These are phyloP conservation scores for Halophytophthora polymorphica DNA, from an alignment of 352 stramenopile species.

Conservation along the genomic window DNA sequence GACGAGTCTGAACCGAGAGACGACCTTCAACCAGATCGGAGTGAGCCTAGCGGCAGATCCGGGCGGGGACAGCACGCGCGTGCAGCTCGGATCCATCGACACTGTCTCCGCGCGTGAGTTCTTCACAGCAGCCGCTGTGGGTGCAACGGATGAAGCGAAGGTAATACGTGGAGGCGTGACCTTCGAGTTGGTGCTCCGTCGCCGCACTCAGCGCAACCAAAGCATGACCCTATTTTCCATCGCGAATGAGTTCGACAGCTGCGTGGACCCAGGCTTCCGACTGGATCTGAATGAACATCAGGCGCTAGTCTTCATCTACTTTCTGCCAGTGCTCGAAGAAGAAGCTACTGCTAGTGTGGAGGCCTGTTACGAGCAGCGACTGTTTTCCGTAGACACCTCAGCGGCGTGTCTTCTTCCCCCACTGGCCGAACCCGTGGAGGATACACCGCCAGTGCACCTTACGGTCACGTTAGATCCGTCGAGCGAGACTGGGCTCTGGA, in stretches of 20 bases:
- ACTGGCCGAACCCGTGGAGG: constrained; percentile 22
- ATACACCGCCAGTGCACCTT: constrained; percentile 56
- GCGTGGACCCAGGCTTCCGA: constrained; percentile 62
- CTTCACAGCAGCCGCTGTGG: constrained; percentile 32
- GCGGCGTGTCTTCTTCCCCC: constrained; percentile 33
- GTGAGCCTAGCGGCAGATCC: constrained; percentile 32
- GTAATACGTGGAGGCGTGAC: constrained; percentile 32
- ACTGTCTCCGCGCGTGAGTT: constrained; percentile 51
- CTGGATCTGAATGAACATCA: constrained; percentile 59
- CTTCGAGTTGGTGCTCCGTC: constrained; percentile 68
- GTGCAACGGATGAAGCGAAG: constrained; percentile 6
- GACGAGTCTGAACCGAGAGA: constrained; percentile 27
- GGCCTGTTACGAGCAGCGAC: constrained; percentile 50
- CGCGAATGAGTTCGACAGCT: constrained; percentile 55
- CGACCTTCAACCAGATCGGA: constrained; percentile 39
- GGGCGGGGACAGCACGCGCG: constrained; percentile 23
- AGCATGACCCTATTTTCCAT: constrained; percentile 78
- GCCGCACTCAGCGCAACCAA: constrained; percentile 26
- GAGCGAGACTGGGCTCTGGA: constrained; percentile 18
- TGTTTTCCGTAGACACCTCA: constrained; percentile 34
- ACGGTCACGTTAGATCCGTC: constrained; percentile 50
- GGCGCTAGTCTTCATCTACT: constrained; percentile 62
- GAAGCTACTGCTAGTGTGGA: constrained; percentile 24
- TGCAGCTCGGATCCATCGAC: constrained; percentile 53
- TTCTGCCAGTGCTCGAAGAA: constrained; percentile 39